Percentiles rank a stretch among this genome's conserved stretches.
phyloP scores from a whole-genome alignment of 2,329 filamentous ascomycete genomes.

The Hymenoscyphus fructigenus region DNA sequence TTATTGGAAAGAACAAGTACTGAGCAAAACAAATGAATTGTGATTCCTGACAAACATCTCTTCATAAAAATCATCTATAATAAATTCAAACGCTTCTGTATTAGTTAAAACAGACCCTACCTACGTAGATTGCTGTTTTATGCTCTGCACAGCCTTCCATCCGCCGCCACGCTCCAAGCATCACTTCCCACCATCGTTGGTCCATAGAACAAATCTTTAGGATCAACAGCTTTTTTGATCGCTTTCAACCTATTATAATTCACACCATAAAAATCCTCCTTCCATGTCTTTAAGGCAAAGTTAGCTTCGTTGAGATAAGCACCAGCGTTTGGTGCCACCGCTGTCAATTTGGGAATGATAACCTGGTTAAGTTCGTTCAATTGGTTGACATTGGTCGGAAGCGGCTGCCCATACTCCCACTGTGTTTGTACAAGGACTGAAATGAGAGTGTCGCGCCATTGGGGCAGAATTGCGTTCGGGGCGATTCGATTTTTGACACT shows the following conservation, averaged over 20 bases:
- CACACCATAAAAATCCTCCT: slow-evolving; percentile 20
- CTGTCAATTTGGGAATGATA: neutral
- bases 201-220: slow-evolving; percentile 40
- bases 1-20: too few relatives aligned
- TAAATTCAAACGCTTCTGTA: too few relatives aligned
- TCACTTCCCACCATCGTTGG: slow-evolving; percentile 23
- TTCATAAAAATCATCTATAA: too few relatives aligned
- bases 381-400: neutral
- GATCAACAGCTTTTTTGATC: slow-evolving; percentile 52
- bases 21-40: too few relatives aligned
- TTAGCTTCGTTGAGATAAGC: slow-evolving; percentile 52
- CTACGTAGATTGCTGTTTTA: too few relatives aligned
- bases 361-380: neutral
- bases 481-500: neutral
- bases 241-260: slow-evolving; percentile 40
- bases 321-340: slow-evolving; percentile 24
- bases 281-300: slow-evolving; percentile 43
- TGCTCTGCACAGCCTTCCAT: neutral
- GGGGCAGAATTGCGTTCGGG: neutral
- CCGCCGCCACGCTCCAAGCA: slow-evolving; percentile 15
- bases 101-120: too few relatives aligned
- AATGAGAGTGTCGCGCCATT: neutral
- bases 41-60: too few relatives aligned
- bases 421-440: neutral
- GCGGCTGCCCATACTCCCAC: neutral